Evolutionary conservation across 129 eudicot genomes (phyloP).

Genomic region (Ambrosia trifida): DNA sequence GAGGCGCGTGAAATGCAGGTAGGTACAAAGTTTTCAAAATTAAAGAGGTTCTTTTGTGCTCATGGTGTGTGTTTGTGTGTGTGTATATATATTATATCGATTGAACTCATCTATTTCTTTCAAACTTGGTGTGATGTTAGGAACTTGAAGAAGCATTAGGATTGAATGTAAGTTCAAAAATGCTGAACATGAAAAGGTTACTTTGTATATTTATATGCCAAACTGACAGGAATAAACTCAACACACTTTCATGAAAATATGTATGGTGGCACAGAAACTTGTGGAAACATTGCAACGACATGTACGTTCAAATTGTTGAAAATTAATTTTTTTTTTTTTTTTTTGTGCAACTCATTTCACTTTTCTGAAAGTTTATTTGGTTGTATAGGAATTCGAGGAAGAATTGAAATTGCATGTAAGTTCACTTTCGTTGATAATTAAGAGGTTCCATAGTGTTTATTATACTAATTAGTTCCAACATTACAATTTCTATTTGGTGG

Average conservation of each 20-base stretch:
- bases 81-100: background rate
- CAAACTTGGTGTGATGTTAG: background rate
- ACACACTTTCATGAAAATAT: background rate
- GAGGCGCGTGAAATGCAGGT: background rate
- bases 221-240: background rate
- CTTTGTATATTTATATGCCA: background rate
- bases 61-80: too few species aligned
- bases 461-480: background rate
- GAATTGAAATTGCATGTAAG: background rate
- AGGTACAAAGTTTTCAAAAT: background rate
- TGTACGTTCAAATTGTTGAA: background rate
- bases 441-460: background rate
- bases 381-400: background rate
- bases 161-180: background rate
- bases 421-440: background rate
- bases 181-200: background rate
- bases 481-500: background rate
- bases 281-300: background rate
- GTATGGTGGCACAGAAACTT: background rate
- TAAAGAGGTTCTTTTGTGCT: background rate
- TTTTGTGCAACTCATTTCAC: background rate
- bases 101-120: too few species aligned
- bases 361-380: background rate
- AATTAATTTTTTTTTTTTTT: background rate
- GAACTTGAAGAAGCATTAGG: background rate